Base-by-base conservation (phyloP, 2,329 filamentous ascomycete species). In the Clonostachys rhizophaga region DNA sequence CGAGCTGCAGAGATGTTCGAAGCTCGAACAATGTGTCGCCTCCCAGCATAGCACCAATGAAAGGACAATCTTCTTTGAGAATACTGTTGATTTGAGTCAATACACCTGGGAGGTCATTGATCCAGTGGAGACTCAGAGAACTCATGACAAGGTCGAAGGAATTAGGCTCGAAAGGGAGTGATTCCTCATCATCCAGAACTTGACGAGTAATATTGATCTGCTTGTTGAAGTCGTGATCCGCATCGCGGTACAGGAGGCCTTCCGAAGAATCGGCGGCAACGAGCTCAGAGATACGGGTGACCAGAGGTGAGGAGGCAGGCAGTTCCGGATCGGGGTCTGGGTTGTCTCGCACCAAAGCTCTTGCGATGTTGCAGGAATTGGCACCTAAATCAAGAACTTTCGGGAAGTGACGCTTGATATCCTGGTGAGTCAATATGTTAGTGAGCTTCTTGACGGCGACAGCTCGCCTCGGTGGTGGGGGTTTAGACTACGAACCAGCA, bases 11-110 rank as follows among this genome's bases (percentile, higher is more conserved):
- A 34, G 91, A 94, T 0, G 92, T 95, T 34, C 94, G 88, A 46
- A 99, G 78, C 72, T 99, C 94, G 62, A 86, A 99, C 2, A 99
- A 76, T 8, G 89, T 92, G 65, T 99, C 94, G 1, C 94, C 94
- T 47, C 94, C 94, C 50, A 96, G 85, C 91, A 99, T 99, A 54
- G 92, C 92, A 13, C 88, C 92, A 42, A 99, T 84, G 61, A 99
- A 96, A 2, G 95, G 91, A 48, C 81, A 79, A 64, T 99, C 94
- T 0, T 92, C 91, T 67, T 95, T 95, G 24, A 99, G 78, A 34
- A 95, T 74, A 54, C 81, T 79, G 72, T 96, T 95, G 62, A 96
- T 86, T 61, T 95, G 89, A 2, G 84, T 76, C 3, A 99, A 77
- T 11, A 95, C 74, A 2, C 87, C 88, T 0, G 94, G 94, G 6